Evolutionary conservation across 331 rosid species (phyloP).

Genomic region (Erythrophleum ivorense): DNA sequence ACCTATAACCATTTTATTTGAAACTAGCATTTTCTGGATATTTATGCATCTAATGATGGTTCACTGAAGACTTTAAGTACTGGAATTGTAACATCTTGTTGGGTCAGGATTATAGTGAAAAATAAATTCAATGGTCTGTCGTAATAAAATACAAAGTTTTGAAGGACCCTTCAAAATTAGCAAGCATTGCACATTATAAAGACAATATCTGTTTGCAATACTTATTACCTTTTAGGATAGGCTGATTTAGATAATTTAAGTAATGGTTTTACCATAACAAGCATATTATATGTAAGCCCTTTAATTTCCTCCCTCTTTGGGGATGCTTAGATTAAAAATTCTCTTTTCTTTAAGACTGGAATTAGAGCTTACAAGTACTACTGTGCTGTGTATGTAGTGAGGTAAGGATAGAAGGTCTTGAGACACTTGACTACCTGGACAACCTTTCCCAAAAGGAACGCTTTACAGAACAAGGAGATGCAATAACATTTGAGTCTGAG

Average conservation of each 20-base stretch:
- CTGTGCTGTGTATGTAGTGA: constrained; percentile 56
- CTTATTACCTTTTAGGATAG: background rate
- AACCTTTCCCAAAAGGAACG: constrained; percentile 79
- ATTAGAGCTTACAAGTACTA: constrained; percentile 32
- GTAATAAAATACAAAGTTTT: background rate
- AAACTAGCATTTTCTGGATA: background rate
- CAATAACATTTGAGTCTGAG: constrained; percentile 92
- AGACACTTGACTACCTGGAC: constrained; percentile 92
- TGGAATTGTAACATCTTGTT: background rate
- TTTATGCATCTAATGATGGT: background rate
- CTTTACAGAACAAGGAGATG: constrained; percentile 97
- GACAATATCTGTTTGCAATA: background rate
- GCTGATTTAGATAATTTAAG: background rate
- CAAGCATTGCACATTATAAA: background rate
- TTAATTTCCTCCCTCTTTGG: background rate
- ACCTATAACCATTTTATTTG: background rate
- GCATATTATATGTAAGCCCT: background rate
- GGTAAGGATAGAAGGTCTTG: constrained; percentile 95
- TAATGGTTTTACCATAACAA: background rate
- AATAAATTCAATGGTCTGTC: background rate
- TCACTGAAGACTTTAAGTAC: background rate
- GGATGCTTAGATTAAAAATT: constrained; percentile 6
- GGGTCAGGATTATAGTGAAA: background rate
- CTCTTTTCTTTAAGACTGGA: constrained; percentile 6
- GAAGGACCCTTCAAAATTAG: background rate